Conservation (phyloP, 208 protist species). For the Trypanosoma cruzi region DNA sequence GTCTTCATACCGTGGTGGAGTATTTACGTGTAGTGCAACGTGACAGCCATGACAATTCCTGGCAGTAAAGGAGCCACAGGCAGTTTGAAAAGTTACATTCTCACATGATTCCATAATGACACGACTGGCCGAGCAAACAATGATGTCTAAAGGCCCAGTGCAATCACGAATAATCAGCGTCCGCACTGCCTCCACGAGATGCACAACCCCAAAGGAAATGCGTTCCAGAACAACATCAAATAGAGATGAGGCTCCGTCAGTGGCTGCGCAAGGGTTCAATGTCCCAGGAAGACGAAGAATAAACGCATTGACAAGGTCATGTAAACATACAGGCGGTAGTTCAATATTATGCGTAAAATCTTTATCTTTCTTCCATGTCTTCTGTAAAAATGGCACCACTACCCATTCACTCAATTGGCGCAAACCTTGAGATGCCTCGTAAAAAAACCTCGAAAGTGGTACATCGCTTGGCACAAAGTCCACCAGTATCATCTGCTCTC, state of each 20-base stretch:
- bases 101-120: constrained; percentile 70
- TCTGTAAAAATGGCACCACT: constrained; percentile 12
- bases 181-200: constrained; percentile 57
- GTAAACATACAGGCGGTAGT: constrained; percentile 33
- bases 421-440: not conserved
- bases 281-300: constrained; percentile 36
- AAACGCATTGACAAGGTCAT: constrained; percentile 44
- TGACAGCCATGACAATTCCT: constrained; percentile 64
- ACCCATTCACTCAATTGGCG: not conserved
- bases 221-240: constrained; percentile 60
- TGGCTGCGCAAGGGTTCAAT: constrained; percentile 19
- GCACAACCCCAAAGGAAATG: constrained; percentile 51
- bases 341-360: not conserved
- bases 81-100: constrained; percentile 65
- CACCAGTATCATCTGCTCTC: constrained; percentile 9
- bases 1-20: constrained; percentile 44
- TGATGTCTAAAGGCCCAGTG: constrained; percentile 70
- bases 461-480: constrained; percentile 14
- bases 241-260: not conserved
- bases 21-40: constrained; percentile 77
- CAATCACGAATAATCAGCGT: constrained; percentile 63
- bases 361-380: not conserved
- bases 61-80: constrained; percentile 55
- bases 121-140: constrained; percentile 46
- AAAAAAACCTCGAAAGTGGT: constrained; percentile 22